Base-by-base conservation (phyloP, 305 asterid species). In the Fraxinus dipetala region DNA sequence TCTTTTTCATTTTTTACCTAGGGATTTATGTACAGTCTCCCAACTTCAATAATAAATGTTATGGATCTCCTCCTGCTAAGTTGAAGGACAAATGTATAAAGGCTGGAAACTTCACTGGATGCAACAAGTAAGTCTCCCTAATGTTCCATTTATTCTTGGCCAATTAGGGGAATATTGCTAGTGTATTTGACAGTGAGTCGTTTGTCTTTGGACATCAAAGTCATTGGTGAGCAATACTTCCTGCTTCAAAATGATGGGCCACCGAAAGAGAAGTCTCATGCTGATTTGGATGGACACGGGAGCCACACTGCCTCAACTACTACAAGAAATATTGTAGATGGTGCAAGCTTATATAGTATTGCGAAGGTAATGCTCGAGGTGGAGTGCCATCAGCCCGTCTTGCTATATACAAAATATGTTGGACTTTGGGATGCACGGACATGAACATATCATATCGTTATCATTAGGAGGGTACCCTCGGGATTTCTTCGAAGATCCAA, bases 231-330 rank as follows among this genome's bases (percentile, higher is more conserved):
- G 26, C 92, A 73, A 5, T 87, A 31, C 84, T 95, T 92, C 88
- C 67, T 87, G 54, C 72, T 88, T 0, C 84, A 9, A 3, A 77
- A 18, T 0, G 34, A 61, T 2, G 40, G 54, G 0, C 14, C 76
- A 0, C 51, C 67, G 0, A 65, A 78, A 0, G 85, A 78, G 11
- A 7, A 56, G 0, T 76, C 91, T 14, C 95, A 96, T 0, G 86
- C 84, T 10, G 98, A 95, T 67, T 0, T 28, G 0, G 89, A 86
- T 0, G 99, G 98, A 59, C 98, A 95, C 24, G 99, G 98, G 36
- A 90, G 95, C 30, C 99, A 95, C 88, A 94, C 97, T 0, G 89
- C 98, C 43, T 95, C 99, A 0, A 95, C 95, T 0, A 98, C 89
- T 0, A 92, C 91, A 0, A 97, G 99, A 0, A 18, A 74, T 10